Evolutionary conservation across 495 filamentous ascomycete species (phyloP).

Genomic region (Polyplosphaeria fusca): DNA sequence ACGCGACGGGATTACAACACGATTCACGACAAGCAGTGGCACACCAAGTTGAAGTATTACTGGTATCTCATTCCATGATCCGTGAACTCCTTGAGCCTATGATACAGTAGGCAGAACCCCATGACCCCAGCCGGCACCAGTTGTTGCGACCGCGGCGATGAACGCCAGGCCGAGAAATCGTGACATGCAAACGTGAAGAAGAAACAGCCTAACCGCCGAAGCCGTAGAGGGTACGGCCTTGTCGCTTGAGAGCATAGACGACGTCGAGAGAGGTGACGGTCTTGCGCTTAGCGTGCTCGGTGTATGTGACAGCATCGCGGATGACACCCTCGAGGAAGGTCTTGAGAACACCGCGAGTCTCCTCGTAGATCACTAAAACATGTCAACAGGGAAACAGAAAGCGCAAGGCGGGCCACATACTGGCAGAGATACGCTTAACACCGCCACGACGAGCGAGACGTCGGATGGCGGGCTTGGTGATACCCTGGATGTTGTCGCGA

Average conservation of each 20-base stretch:
- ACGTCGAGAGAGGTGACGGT: conserved; percentile 96
- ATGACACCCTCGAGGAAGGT: conserved; percentile 99
- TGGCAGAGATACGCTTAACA: conserved; percentile 95
- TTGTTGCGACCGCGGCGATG: background rate
- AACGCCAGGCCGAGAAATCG: conserved; percentile 8
- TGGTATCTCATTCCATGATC: background rate
- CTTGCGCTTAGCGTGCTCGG: conserved; percentile 98
- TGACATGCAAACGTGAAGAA: conserved; percentile 32
- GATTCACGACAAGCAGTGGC: background rate
- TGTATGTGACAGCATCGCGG: conserved; percentile 67
- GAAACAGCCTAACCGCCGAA: conserved; percentile 80
- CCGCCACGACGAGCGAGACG: conserved; percentile 75
- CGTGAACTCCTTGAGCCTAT: background rate
- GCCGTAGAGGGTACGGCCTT: conserved; percentile 80
- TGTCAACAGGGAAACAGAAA: too few species aligned
- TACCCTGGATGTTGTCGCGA: conserved; percentile 72
- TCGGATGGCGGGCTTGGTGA: conserved; percentile 99
- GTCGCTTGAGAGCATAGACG: conserved; percentile 95
- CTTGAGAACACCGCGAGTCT: conserved; percentile 99
- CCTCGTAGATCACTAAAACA: conserved; percentile 99
- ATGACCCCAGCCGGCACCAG: background rate
- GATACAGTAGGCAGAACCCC: conserved; percentile 1
- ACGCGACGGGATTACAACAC: too few species aligned
- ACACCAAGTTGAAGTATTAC: background rate
- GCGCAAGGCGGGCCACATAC: too few species aligned